These are phyloP conservation scores for Hanseniaspora occidentalis DNA, from an alignment of 805 yeast genomes.

Conservation along the genomic window DNA sequence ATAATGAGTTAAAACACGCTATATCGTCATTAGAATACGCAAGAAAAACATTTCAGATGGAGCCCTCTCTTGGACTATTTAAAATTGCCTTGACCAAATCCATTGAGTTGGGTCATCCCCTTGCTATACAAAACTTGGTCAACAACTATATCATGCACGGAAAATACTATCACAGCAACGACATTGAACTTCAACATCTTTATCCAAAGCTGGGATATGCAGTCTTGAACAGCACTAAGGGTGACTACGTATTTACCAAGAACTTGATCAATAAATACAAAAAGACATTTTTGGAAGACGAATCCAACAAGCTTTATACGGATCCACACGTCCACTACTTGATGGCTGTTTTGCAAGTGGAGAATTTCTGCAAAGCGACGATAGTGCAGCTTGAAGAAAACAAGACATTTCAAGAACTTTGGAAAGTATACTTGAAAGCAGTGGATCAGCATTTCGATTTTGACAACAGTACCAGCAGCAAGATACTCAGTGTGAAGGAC, in stretches of 20 bases:
- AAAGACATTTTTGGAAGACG: background rate
- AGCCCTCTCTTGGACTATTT: background rate
- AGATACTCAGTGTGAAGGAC: constrained; percentile 14
- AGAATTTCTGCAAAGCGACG: background rate
- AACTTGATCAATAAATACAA: background rate
- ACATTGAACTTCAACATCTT: background rate
- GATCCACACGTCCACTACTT: background rate
- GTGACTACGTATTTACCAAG: background rate
- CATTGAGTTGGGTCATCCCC: background rate
- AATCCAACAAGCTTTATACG: constrained; percentile 3
- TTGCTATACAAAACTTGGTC: background rate
- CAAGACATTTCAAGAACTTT: constrained; percentile 18
- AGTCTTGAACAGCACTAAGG: background rate
- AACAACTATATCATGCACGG: background rate
- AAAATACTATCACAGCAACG: background rate
- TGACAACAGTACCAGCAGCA: background rate
- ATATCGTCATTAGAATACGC: background rate
- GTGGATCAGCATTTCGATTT: constrained; percentile 14
- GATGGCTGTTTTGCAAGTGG: background rate
- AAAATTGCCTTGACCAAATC: background rate
- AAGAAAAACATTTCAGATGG: background rate
- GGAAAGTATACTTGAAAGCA: constrained; percentile 22
- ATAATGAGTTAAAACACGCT: background rate
- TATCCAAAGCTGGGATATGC: background rate
- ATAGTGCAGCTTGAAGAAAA: background rate